Base-by-base conservation (phyloP, 352 stramenopile species). In the Phytopythium mirpurense region DNA sequence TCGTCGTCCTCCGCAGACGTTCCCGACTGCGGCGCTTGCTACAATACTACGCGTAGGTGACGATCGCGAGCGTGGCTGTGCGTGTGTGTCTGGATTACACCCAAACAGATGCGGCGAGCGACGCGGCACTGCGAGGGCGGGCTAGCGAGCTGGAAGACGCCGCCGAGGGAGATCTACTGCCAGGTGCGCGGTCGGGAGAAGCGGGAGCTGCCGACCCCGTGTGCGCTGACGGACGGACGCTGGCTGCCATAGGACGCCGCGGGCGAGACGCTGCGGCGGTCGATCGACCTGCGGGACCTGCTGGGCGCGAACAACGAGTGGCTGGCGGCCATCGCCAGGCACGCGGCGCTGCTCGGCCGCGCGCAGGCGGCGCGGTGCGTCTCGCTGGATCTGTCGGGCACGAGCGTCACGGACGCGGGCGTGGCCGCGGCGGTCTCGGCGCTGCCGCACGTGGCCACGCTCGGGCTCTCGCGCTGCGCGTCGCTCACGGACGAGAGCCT, bases 401-500 rank as follows among this genome's bases (percentile, higher is more conserved):
- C 70, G 14, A 53, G 43, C 9, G 60, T 76, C 56, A 65, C 67
- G 3, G 64, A 79, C 24, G 38, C 27, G 2, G 61, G 64, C 8
- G 26, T 74, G 49, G 23, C 34, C 0, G 42, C 63, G 24, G 14
- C 72, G 9, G 45, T 31, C 16, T 51, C 36, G 19, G 72, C 62
- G 41, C 43, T 76, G 24, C 72, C 74, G 50, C 51, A 51, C 24
- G n/a, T 79, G 5, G 54, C 50, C 2, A 59, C 24, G 12, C 57
- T 79, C 16, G 45, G 70, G 12, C 35, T 79, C 2, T 79, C 70
- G 4, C 57, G 67, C 62, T 91, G 80, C 34, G 63, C 65, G 4
- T 44, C 59, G 10, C 59, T 91, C 19, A 87, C 78, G 14, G 78
- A 89, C 50, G 75, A 70, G 23, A 74, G 68, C 7, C 54, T 88